Percentiles rank a stretch among this genome's conserved stretches.
Conservation (phyloP, 169 alveolate genomes). For the Cryptosporidium baileyi region DNA sequence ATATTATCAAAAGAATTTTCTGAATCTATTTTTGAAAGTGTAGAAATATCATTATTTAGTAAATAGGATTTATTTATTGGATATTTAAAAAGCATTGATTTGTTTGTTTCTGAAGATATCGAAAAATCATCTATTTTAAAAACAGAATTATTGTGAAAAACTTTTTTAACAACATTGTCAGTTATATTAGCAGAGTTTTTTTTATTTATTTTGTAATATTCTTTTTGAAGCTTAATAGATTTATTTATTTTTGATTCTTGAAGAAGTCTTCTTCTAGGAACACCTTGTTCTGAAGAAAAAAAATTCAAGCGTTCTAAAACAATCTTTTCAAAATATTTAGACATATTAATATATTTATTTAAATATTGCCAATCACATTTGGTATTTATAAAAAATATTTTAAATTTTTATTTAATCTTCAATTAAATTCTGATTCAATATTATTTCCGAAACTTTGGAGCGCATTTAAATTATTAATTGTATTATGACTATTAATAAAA, state of each 20-base stretch:
- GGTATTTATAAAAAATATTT: background rate
- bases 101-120: too few relatives aligned
- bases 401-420: background rate
- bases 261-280: background rate
- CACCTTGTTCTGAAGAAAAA: conserved; percentile 50
- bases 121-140: too few relatives aligned
- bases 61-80: background rate
- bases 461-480: background rate
- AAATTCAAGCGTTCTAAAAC: conserved; percentile 11
- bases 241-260: background rate
- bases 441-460: background rate
- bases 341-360: background rate
- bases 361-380: too few relatives aligned
- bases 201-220: background rate
- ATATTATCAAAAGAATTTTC: background rate
- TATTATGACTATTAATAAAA: background rate
- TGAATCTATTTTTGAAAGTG: too few relatives aligned
- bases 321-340: conserved; percentile 2
- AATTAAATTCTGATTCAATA: too few relatives aligned
- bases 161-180: too few relatives aligned
- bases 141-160: too few relatives aligned
- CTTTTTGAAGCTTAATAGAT: background rate
- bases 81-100: background rate
- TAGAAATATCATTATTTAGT: too few relatives aligned
- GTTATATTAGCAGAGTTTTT: background rate